phyloP scores from a whole-genome alignment of 371 early-diverging fungal species.

The Circinella umbellata region DNA sequence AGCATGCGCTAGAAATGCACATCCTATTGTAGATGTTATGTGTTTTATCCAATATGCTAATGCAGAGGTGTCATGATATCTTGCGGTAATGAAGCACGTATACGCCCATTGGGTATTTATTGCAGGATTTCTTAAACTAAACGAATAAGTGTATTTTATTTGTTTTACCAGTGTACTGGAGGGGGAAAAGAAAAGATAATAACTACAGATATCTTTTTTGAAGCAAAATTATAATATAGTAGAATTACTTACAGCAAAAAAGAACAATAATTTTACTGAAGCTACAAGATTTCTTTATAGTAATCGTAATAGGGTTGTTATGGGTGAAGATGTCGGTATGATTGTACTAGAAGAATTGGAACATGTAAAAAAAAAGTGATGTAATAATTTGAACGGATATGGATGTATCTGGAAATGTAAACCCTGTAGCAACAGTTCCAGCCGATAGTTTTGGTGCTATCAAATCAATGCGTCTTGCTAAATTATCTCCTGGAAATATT shows the following conservation, averaged over 20 bases:
- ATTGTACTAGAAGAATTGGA: conserved; percentile 92
- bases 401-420: conserved; percentile 92
- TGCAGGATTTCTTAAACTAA: conserved; percentile 85
- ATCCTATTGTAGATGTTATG: conserved; percentile 92
- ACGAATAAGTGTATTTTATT: background rate
- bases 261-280: conserved; percentile 74
- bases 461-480: conserved; percentile 83
- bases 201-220: background rate
- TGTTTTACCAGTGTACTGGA: too few relatives aligned
- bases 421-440: conserved; percentile 94
- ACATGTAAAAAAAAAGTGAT: conserved; percentile 83
- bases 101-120: conserved; percentile 80
- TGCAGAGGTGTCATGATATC: conserved; percentile 94
- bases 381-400: conserved; percentile 81
- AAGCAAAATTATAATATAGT: conserved; percentile 52
- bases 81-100: conserved; percentile 89
- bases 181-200: background rate
- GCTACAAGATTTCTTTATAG: conserved; percentile 92
- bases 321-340: conserved; percentile 93
- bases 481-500: conserved; percentile 63
- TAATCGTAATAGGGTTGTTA: conserved; percentile 90
- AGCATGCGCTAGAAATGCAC: conserved; percentile 95
- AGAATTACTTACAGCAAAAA: conserved; percentile 80
- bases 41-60: conserved; percentile 91
- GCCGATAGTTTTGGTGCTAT: conserved; percentile 86